Conservation (phyloP, 2,329 filamentous ascomycete species). For the Scleromitrula shiraiana region DNA sequence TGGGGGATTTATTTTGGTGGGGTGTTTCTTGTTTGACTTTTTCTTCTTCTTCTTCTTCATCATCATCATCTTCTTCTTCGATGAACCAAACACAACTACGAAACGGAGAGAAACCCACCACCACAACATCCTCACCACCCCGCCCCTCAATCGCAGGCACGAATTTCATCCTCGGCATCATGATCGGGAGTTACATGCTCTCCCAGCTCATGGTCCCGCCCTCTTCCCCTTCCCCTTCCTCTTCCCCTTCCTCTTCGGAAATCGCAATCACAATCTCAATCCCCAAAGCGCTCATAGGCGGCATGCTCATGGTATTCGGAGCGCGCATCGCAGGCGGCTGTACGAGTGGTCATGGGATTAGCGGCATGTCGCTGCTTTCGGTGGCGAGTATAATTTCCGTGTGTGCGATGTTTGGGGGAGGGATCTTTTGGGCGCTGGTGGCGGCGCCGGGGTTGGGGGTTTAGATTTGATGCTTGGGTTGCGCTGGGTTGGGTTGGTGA, state of each 20-base stretch:
- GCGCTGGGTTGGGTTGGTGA: no score
- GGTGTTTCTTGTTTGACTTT: neutral
- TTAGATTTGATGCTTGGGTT: no score
- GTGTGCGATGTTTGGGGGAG: slow-evolving; percentile 47
- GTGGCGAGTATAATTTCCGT: slow-evolving; percentile 56
- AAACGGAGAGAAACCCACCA: neutral
- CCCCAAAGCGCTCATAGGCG: slow-evolving; percentile 36
- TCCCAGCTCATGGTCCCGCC: slow-evolving; percentile 9
- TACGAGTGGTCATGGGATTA: slow-evolving; percentile 62
- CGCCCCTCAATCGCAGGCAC: slow-evolving; percentile 23
- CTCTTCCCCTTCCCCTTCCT: neutral
- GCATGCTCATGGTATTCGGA: slow-evolving; percentile 50
- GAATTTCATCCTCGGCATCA: slow-evolving; percentile 45
- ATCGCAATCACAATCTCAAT: neutral
- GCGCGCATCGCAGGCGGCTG: slow-evolving; percentile 57
- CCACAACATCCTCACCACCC: neutral
- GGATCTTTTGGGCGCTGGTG: slow-evolving; percentile 29
- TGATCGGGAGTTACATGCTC: slow-evolving; percentile 37
- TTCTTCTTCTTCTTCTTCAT: neutral
- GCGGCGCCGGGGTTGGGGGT: no score
- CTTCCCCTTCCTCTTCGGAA: no score
- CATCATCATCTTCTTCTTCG: no score
- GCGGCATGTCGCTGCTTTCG: slow-evolving; percentile 55
- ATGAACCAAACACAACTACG: neutral
- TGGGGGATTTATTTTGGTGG: slow-evolving; percentile 45